Conservation (phyloP, 306 rosid genomes). For the Citrullus amarus region DNA sequence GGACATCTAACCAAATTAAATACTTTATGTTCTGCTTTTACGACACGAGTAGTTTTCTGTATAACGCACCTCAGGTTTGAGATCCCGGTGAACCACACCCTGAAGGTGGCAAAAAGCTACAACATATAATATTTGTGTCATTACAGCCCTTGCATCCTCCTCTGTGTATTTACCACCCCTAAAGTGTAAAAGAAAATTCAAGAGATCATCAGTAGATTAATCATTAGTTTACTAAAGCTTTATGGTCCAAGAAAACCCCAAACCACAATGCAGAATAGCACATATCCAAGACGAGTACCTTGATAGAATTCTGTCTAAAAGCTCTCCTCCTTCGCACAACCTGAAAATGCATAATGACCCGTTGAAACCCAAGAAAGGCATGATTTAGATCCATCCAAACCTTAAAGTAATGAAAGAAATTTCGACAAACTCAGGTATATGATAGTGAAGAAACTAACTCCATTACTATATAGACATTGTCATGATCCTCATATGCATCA, state of each 20-base stretch:
- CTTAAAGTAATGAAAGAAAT: neutral
- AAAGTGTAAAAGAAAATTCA: slow-evolving; percentile 15
- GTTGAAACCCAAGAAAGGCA: neutral
- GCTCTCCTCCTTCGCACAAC: slow-evolving; percentile 95
- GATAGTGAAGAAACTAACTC: slow-evolving; percentile 43
- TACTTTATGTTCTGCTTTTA: neutral
- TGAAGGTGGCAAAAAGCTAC: slow-evolving; percentile 89
- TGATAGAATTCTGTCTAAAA: slow-evolving; percentile 74
- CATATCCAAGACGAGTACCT: slow-evolving; percentile 28
- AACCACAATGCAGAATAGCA: neutral
- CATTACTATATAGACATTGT: slow-evolving; percentile 86
- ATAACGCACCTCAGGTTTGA: slow-evolving; percentile 73
- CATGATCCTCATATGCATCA: slow-evolving; percentile 78
- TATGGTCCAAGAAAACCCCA: neutral
- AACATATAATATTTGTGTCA: slow-evolving; percentile 63
- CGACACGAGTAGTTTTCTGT: neutral
- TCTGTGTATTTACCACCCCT: slow-evolving; percentile 91
- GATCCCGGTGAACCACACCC: slow-evolving; percentile 97
- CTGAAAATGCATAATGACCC: slow-evolving; percentile 22
- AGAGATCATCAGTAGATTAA: neutral
- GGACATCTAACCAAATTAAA: neutral
- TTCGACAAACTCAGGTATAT: neutral
- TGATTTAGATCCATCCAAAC: neutral
- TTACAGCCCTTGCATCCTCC: slow-evolving; percentile 82
- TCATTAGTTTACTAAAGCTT: neutral